Evolutionary conservation across 768 basidiomycete genomes (phyloP).

Genomic region (Trametes villosa): DNA sequence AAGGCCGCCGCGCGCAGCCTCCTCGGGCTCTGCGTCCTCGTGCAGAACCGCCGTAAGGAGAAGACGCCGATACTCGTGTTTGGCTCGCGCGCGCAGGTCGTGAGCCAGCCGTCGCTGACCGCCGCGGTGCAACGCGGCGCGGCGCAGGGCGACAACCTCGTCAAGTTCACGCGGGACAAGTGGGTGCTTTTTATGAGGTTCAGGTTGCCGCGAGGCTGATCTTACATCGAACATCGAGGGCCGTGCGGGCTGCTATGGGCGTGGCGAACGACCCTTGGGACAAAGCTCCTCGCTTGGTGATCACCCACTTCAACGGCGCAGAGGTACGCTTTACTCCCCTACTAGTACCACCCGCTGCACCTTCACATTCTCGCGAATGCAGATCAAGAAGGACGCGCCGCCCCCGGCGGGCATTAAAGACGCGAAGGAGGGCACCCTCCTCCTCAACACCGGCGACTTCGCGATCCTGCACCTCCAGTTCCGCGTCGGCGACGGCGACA

Average conservation of each 20-base stretch:
- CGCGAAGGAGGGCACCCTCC: neutral
- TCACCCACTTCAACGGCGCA: neutral
- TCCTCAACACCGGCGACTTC: conserved; percentile 7
- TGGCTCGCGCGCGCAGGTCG: conserved; percentile 12
- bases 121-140: neutral
- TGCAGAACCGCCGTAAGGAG: conserved; percentile 18
- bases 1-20: conserved; percentile 9
- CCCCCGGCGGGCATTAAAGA: neutral
- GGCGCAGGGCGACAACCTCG: neutral
- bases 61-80: conserved; percentile 1
- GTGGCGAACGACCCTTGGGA: conserved; percentile 10
- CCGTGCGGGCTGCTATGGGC: neutral
- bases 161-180: neutral
- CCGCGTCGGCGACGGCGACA: conserved; percentile 13
- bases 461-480: conserved; percentile 12
- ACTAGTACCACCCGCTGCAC: neutral
- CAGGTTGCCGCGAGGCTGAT: neutral
- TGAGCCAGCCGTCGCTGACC: conserved; percentile 2
- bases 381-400: neutral
- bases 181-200: no score
- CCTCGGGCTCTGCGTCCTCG: conserved; percentile 3
- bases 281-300: neutral
- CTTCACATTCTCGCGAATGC: neutral
- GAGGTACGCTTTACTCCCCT: neutral
- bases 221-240: neutral